Conservation (phyloP, 306 rosid genomes). For the Pyrus bretschneideri region DNA sequence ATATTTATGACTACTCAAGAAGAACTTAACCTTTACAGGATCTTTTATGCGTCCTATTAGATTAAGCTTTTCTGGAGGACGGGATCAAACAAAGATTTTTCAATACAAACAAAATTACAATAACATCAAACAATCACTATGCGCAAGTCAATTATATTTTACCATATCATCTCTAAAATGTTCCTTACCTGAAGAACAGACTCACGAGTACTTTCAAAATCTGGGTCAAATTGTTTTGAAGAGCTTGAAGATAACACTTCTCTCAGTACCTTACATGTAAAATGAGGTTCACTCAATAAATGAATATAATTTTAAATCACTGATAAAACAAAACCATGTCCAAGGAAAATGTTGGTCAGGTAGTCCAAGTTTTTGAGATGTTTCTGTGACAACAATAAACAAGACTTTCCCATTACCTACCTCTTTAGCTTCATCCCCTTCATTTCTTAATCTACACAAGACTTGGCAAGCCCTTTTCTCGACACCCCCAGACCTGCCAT, state of each 20-base stretch:
- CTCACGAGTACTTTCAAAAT: constrained; percentile 68
- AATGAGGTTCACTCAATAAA: not conserved
- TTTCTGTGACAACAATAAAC: not conserved
- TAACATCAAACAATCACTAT: not conserved
- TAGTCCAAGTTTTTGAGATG: not conserved
- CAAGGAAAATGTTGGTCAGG: not conserved
- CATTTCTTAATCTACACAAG: constrained; percentile 62
- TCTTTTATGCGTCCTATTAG: not conserved
- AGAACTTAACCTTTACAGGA: not conserved
- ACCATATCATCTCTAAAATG: not conserved
- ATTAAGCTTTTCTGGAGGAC: not conserved
- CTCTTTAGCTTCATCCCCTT: constrained; percentile 74
- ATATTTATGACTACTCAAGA: not conserved
- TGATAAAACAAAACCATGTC: not conserved
- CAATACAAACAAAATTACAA: not conserved
- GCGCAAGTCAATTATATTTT: not conserved
- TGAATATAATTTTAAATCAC: not conserved
- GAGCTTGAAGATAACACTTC: constrained; percentile 60
- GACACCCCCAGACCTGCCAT: constrained; percentile 57
- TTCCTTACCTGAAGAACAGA: constrained; percentile 66
- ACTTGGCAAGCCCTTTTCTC: constrained; percentile 78
- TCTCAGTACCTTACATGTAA: constrained; percentile 51
- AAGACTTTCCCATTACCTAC: constrained; percentile 27
- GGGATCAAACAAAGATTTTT: not conserved
- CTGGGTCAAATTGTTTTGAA: constrained; percentile 49